These are phyloP conservation scores for Sphagnurus paluster DNA, from an alignment of 1,284 basidiomycete genomes.

Conservation along the genomic window DNA sequence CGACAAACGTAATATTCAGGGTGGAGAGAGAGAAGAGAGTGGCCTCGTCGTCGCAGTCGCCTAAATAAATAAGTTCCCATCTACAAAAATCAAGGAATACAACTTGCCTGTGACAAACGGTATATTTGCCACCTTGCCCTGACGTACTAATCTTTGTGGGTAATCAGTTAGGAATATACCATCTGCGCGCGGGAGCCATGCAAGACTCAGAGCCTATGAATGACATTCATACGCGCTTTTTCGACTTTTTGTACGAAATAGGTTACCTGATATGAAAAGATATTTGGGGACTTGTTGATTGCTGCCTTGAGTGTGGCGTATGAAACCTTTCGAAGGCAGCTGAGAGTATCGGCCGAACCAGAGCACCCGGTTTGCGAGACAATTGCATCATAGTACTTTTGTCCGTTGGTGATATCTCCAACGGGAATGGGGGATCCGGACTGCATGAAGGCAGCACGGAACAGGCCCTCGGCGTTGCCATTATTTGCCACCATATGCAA, in stretches of 20 bases:
- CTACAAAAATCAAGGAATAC: neutral
- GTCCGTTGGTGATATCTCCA: constrained; percentile 40
- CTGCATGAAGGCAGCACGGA: constrained; percentile 53
- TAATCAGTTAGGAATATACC: constrained; percentile 46
- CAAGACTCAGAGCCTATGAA: constrained; percentile 36
- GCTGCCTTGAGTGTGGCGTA: constrained; percentile 42
- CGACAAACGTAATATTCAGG: constrained; percentile 39
- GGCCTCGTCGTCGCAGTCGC: constrained; percentile 53
- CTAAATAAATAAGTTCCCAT: constrained; percentile 16
- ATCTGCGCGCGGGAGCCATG: constrained; percentile 54
- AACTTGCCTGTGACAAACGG: constrained; percentile 42
- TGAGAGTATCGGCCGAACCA: constrained; percentile 41
- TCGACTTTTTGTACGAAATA: neutral
- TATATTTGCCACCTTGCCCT: constrained; percentile 43
- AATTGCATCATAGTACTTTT: constrained; percentile 45
- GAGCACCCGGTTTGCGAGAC: constrained; percentile 46
- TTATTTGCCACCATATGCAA: constrained; percentile 54
- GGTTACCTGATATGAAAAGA: constrained; percentile 47
- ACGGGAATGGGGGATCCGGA: constrained; percentile 47
- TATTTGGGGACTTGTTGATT: constrained; percentile 40
- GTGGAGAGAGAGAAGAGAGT: constrained; percentile 47
- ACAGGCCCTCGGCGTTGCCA: constrained; percentile 48
- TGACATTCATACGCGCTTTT: neutral
- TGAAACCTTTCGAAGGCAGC: constrained; percentile 47
- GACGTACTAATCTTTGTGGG: constrained; percentile 38